These are phyloP conservation scores for Alternaria infectoria DNA, from an alignment of 2,329 filamentous ascomycete species.

Conservation along the genomic window DNA sequence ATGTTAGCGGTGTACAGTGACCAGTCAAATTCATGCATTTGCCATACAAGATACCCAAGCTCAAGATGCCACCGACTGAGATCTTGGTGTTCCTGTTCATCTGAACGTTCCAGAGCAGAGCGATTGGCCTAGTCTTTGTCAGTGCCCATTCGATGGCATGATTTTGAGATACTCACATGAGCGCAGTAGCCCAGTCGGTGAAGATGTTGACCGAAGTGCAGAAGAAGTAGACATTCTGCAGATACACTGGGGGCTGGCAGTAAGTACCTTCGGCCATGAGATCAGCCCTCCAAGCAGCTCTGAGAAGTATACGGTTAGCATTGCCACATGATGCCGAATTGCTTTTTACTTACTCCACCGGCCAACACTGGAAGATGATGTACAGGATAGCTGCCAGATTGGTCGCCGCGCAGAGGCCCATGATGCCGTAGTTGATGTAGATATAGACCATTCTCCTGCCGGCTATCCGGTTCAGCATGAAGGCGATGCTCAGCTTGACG, in stretches of 20 bases:
- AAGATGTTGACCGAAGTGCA: constrained; percentile 47
- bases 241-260: constrained; percentile 34
- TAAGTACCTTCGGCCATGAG: constrained; percentile 25
- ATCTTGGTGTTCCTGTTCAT: constrained; percentile 34
- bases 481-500: constrained; percentile 47
- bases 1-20: background rate
- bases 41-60: constrained; percentile 31
- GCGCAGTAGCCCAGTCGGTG: constrained; percentile 47
- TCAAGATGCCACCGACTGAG: constrained; percentile 27
- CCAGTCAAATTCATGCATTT: background rate
- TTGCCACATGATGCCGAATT: background rate
- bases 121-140: constrained; percentile 21
- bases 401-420: constrained; percentile 37
- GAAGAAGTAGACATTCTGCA: constrained; percentile 43
- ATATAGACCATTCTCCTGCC: constrained; percentile 33
- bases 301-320: background rate
- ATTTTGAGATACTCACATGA: constrained; percentile 27
- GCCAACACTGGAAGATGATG: constrained; percentile 47
- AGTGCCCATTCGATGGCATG: background rate
- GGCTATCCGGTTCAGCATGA: constrained; percentile 46
- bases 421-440: constrained; percentile 37
- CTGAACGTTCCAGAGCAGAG: constrained; percentile 33
- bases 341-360: constrained; percentile 26
- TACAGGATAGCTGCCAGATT: constrained; percentile 43
- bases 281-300: constrained; percentile 18